Evolutionary conservation across 768 basidiomycete species (phyloP), one percentile per base, ranked within the genome.

Genomic region (Suillus decipiens): DNA sequence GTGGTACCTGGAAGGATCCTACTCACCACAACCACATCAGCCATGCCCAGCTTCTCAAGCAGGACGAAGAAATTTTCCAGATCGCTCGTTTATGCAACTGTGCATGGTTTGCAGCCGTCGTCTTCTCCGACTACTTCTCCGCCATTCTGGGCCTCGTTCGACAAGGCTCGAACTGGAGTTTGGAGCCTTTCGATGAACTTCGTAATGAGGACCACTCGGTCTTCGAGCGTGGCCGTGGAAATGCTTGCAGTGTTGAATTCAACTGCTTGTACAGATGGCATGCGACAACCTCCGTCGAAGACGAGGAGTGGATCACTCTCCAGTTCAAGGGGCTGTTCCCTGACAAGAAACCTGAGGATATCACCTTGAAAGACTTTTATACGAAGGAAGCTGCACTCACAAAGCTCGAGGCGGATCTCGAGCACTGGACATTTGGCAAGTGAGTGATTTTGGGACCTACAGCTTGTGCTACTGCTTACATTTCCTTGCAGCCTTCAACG

Each of bases 211-310:
- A 90, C 62, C 90, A 89, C 69, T 74, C 84, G 5, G 70, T 88
- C 11, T 90, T 93, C 51, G 90, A 92, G 70, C 83, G 93, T 63
- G 93, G 92, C 5, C 85, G 86, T 56, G 92, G 93, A 2, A 94
- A 95, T 70, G 84, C 85, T 15, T 89, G 88, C 74, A 92, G 90
- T 74, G 89, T 92, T 36, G 92, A 95, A 89, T 94, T 94, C 79
- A 94, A 94, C 68, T 89, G 89, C 68, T 76, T 94, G 61, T 94
- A 94, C 74, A 84, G 90, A 22, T 86, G 93, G 93, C 93, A 95
- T 53, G 88, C 93, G 1, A 93, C 92, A 0, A 91, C 89, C 0
- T 92, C 89, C 50, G 68, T 70, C 17, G 80, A 82, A 60, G 92
- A 93, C 60, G 92, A 90, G 70, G 74, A 86, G 61, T 93, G 90